Conservation (phyloP, 1,139 yeast genomes). For the Yamadazyma blattariae region DNA sequence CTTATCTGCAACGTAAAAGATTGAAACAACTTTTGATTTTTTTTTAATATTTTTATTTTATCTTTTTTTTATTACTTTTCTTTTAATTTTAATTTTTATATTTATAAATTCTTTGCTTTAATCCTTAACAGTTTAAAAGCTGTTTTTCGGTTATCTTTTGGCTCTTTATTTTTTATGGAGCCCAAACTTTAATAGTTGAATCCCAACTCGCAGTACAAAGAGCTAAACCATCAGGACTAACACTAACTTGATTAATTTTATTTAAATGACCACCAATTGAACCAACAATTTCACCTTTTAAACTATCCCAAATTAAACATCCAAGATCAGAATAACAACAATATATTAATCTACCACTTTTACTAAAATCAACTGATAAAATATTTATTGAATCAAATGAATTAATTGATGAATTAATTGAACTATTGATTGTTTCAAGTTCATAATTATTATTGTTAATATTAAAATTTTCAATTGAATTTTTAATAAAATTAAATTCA, state of each 20-base stretch:
- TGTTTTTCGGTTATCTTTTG: neutral
- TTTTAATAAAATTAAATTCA: neutral
- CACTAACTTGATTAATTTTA: slow-evolving; percentile 60
- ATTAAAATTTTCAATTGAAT: neutral
- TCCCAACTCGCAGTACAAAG: slow-evolving; percentile 75
- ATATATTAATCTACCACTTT: slow-evolving; percentile 72
- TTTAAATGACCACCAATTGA: slow-evolving; percentile 51
- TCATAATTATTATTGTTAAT: neutral
- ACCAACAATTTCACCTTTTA: slow-evolving; percentile 66
- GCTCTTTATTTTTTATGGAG: neutral
- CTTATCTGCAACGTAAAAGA: too few species aligned
- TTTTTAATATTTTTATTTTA: too few species aligned
- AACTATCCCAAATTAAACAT: slow-evolving; percentile 75
- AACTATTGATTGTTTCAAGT: neutral
- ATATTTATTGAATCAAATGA: slow-evolving; percentile 28
- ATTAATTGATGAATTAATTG: slow-evolving; percentile 10
- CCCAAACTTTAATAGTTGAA: slow-evolving; percentile 63
- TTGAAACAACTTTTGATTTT: too few species aligned
- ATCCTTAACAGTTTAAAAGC: neutral
- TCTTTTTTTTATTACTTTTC: too few species aligned
- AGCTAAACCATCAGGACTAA: slow-evolving; percentile 74
- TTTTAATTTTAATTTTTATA: neutral
- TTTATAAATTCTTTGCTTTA: neutral
- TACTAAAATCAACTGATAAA: slow-evolving; percentile 68
- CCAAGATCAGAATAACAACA: slow-evolving; percentile 76